Conservation (phyloP, 768 basidiomycete species). For the Hypholoma fasciculare region DNA sequence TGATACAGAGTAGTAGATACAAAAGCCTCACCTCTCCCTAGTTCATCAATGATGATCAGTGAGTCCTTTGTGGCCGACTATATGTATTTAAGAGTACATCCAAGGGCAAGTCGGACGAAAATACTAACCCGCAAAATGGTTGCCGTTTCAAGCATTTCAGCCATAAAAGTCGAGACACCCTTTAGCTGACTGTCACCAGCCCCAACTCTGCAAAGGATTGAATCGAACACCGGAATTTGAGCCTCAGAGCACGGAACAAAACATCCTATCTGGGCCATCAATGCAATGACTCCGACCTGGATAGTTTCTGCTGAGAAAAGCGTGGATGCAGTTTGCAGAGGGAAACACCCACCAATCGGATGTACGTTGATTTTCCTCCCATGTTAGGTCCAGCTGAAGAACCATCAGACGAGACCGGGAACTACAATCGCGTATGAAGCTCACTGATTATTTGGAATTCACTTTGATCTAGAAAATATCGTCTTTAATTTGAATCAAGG, state of each 20-base stretch:
- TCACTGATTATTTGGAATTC: conserved; percentile 95
- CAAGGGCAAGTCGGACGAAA: background rate
- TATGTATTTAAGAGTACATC: background rate
- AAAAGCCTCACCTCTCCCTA: conserved; percentile 68
- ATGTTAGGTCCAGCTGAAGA: conserved; percentile 90
- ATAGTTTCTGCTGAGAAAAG: background rate
- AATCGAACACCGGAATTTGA: conserved; percentile 90
- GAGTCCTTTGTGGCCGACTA: conserved; percentile 92
- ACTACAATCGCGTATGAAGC: conserved; percentile 16
- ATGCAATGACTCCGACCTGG: conserved; percentile 87
- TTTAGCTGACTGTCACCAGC: conserved; percentile 98
- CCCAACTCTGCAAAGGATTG: conserved; percentile 92
- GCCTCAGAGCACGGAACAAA: conserved; percentile 94
- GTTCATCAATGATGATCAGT: conserved; percentile 95
- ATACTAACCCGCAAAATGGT: conserved; percentile 79
- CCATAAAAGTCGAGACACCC: conserved; percentile 99
- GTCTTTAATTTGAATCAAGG: background rate
- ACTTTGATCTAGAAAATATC: conserved; percentile 55
- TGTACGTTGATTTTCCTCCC: conserved; percentile 98
- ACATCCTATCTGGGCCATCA: conserved; percentile 95
- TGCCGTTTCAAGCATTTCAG: conserved; percentile 98
- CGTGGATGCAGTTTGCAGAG: background rate
- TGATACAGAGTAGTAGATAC: background rate
- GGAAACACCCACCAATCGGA: conserved; percentile 61
- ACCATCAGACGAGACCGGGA: conserved; percentile 1